Base-by-base conservation (phyloP, 129 eudicot species). In the Dittrichia graveolens region DNA sequence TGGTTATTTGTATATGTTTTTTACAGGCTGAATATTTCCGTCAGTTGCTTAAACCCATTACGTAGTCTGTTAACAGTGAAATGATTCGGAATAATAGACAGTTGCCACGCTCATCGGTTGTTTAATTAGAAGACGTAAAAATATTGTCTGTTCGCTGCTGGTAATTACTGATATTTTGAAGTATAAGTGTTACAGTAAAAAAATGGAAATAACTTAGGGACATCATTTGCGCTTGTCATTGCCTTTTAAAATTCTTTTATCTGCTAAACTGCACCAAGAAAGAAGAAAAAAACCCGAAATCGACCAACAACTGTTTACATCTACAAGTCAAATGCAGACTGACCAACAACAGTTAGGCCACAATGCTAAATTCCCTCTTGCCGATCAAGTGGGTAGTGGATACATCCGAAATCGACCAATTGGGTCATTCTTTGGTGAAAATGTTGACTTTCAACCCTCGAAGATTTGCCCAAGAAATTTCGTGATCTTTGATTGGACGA, bases 41-140 rank as follows among this genome's bases (percentile, higher is more conserved):
- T 67, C 94, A 87, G 85, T 85, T 90, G 94, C 94, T 90, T 75
- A 90, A 90, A 65, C 96, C 96, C 75, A 91, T 90, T 62, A 90
- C 96, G 89, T 90, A 90, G 96, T 85, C 77, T 83, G 75, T 77
- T 62, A 14, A 8, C 44, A 11, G 42, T 76, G 43, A 42, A 40
- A 50, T 48, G 42, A 47, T 69, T 61, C 42, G 49, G 56, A 75
- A 65, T 49, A 57, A 65, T 79, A 67, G 83, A 65, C 74, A 49
- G 67, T 50, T 64, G 55, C 38, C 45, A 52, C 61, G 31, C 63
- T 54, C 45, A 49, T 62, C 61, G 67, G 57, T 57, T 59, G 47
- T 55, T 74, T 67, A 57, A 56, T 58, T 63, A 54, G 75, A 65
- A 68, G 67, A 81, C 73, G 31, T 64, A 46, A 71, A 53, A 43